Evolutionary conservation across 192 early-diverging fungal species (phyloP), one percentile per base, ranked within the genome.

Genomic region (Umbelopsis sp.): DNA sequence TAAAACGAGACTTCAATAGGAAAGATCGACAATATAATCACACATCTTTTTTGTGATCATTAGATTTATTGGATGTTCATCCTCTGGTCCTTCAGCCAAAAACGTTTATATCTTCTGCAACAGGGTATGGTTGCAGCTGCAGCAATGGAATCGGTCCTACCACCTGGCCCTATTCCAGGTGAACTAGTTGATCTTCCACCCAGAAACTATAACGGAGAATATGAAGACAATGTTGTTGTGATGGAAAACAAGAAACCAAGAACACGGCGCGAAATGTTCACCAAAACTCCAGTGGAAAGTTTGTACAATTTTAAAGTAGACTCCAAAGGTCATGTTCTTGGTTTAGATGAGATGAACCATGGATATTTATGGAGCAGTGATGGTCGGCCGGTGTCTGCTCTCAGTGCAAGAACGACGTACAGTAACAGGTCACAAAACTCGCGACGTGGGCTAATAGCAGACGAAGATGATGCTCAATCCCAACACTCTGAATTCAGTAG

Each of bases 211-310:
- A n/a, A 31, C 17, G 25, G 56, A 62, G 56, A 62, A 34, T 62
- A 62, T 20, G 56, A 62, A 62, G 56, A 62, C 17, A 36, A 62
- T 34, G 56, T 62, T 34, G 56, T 62, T 29, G 56, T 62, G 5
- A 4, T 62, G 16, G 56, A 62, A 20, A 62, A 62, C 56, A 62
- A 62, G n/a, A 62, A 62, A 34, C 56, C 56, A 14, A 14, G 56
- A 62, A 62, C 56, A 34, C 56, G 56, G 14, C 26, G 56, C 12
- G 56, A 62, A 62, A 62, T 62, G 16, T 62, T 62, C 31, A 62
- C 29, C 56, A 62, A 62, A 17, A 34, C 56, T 34, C 56, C 56
- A 36, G 12, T n/a, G 17, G 56, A 62, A 17, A 17, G 20, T 31
- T 31, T 32, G 0, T 62, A 62, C 34, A 32, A 32, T 16, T 62